These are phyloP conservation scores for Diplocarpon mali DNA, from an alignment of 2,329 filamentous ascomycete genomes.

Conservation along the genomic window DNA sequence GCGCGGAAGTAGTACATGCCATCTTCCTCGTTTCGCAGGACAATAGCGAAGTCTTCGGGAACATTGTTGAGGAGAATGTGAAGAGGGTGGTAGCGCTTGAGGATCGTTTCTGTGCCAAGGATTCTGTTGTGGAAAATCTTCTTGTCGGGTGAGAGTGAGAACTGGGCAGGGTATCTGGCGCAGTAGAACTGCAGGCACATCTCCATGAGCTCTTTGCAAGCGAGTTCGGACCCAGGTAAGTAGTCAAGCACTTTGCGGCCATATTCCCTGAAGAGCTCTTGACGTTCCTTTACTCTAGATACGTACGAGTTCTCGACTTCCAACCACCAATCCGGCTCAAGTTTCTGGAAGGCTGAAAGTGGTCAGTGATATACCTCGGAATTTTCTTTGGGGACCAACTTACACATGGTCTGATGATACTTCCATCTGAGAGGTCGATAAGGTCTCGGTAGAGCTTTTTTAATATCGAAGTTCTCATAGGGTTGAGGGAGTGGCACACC, in stretches of 20 bases:
- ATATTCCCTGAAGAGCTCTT: slow-evolving; percentile 50
- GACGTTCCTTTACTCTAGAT: slow-evolving; percentile 56
- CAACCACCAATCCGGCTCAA: slow-evolving; percentile 82
- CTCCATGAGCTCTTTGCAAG: slow-evolving; percentile 80
- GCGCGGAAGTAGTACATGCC: slow-evolving; percentile 67
- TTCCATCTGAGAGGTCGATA: slow-evolving; percentile 75
- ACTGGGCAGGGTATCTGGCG: slow-evolving; percentile 65
- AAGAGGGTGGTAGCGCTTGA: slow-evolving; percentile 53
- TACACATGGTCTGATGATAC: slow-evolving; percentile 90
- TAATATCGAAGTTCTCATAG: slow-evolving; percentile 54
- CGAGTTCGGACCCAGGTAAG: slow-evolving; percentile 66
- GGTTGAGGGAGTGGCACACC: slow-evolving; percentile 61
- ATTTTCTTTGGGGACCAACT: slow-evolving; percentile 22
- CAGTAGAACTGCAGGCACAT: slow-evolving; percentile 74
- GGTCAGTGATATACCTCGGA: slow-evolving; percentile 5
- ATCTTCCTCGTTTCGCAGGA: slow-evolving; percentile 57
- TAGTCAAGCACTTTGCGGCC: slow-evolving; percentile 53
- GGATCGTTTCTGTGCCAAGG: slow-evolving; percentile 47
- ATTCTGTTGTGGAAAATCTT: slow-evolving; percentile 58
- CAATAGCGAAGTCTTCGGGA: slow-evolving; percentile 75
- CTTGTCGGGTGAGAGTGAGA: slow-evolving; percentile 44
- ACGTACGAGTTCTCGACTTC: slow-evolving; percentile 69
- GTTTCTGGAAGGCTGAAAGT: slow-evolving; percentile 55
- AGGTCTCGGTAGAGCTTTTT: slow-evolving; percentile 57
- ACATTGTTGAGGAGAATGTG: slow-evolving; percentile 64